Percentiles rank a stretch among this genome's conserved stretches.
Evolutionary conservation across 2,329 filamentous ascomycete genomes (phyloP).

Genomic region (Beauveria scarabaeidicola): DNA sequence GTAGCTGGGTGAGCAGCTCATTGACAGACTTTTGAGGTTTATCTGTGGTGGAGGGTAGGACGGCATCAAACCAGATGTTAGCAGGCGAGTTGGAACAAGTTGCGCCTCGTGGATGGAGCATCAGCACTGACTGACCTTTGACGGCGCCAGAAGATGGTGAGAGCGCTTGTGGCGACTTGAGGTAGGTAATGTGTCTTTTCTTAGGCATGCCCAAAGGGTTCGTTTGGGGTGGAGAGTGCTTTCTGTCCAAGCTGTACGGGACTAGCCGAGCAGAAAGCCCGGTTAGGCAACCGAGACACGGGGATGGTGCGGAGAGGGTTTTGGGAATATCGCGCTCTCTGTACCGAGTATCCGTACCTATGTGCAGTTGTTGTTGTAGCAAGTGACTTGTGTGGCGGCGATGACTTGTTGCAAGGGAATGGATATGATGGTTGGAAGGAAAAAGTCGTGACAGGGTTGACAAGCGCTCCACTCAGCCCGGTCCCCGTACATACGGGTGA

Average conservation of each 20-base stretch:
- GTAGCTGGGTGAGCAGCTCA: slow-evolving; percentile 49
- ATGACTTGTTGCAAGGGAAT: no score
- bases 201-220: slow-evolving; percentile 46
- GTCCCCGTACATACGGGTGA: no score
- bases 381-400: no score
- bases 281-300: not conserved
- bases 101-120: not conserved
- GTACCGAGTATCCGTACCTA: no score
- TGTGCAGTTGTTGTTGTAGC: no score
- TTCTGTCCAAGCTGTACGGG: not conserved
- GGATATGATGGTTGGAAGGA: no score
- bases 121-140: slow-evolving; percentile 1
- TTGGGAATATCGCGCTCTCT: no score
- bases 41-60: slow-evolving; percentile 19
- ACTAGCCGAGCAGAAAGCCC: not conserved
- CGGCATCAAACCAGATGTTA: slow-evolving; percentile 14
- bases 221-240: not conserved
- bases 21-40: slow-evolving; percentile 41
- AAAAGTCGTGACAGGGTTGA: no score
- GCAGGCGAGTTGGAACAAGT: not conserved
- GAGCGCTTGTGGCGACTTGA: slow-evolving; percentile 43
- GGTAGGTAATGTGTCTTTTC: slow-evolving; percentile 51
- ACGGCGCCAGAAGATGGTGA: slow-evolving; percentile 32
- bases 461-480: no score
- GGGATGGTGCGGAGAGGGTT: no score